Evolutionary conservation across 2,329 filamentous ascomycete species (phyloP).

Genomic region (Colletotrichum horii): DNA sequence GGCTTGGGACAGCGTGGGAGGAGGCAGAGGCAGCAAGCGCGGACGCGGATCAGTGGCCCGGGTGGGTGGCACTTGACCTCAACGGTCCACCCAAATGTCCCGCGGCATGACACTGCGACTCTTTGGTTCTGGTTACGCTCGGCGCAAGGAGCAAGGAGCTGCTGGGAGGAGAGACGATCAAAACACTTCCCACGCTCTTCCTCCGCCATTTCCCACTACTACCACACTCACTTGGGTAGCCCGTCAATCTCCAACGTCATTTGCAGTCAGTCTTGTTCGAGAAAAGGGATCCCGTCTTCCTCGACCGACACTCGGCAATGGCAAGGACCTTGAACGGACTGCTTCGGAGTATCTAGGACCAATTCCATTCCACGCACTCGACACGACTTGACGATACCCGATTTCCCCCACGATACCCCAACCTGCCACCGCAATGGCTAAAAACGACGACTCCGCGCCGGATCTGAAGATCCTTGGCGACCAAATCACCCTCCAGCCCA

Average conservation of each 20-base stretch:
- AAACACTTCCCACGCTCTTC: not conserved
- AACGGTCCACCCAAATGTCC: slow-evolving; percentile 8
- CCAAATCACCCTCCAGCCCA: slow-evolving; percentile 76
- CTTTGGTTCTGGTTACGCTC: not conserved
- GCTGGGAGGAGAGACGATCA: not conserved
- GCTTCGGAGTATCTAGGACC: not conserved
- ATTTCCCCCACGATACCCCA: not conserved
- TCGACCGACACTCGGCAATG: slow-evolving; percentile 5
- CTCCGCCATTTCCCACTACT: not conserved
- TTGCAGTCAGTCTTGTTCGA: not conserved
- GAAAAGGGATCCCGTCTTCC: not conserved
- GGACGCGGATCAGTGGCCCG: not conserved
- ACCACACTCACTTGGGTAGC: not conserved
- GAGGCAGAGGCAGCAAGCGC: not conserved
- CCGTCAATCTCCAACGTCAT: slow-evolving; percentile 12
- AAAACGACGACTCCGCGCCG: slow-evolving; percentile 57
- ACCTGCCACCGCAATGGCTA: slow-evolving; percentile 35
- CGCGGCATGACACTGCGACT: slow-evolving; percentile 15
- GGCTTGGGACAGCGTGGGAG: not conserved
- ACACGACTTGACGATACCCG: not conserved
- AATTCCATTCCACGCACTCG: not conserved
- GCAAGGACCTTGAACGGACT: slow-evolving; percentile 12
- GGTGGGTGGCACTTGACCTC: slow-evolving; percentile 8
- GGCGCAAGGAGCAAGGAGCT: not conserved
- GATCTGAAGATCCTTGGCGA: slow-evolving; percentile 80